Evolutionary conservation across 2,329 filamentous ascomycete species (phyloP).

Genomic region (Anisogramma anomala): DNA sequence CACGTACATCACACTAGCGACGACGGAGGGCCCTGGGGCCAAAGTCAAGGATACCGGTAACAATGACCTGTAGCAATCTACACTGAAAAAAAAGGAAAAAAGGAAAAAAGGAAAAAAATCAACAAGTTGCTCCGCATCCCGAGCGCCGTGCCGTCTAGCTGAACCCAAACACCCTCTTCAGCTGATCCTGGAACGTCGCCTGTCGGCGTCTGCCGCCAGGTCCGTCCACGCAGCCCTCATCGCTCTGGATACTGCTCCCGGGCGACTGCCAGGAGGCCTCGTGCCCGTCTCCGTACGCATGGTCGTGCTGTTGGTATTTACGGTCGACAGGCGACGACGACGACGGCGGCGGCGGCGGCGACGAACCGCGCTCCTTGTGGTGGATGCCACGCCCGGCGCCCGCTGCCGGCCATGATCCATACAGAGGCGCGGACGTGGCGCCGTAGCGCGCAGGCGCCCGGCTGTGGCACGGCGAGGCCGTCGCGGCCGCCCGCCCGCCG

Average conservation of each 20-base stretch:
- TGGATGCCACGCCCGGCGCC: background rate
- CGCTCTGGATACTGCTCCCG: background rate
- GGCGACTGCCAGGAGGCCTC: background rate
- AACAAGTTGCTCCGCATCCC: too few relatives aligned
- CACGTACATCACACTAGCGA: too few relatives aligned
- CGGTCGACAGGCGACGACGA: background rate
- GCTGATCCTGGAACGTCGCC: slow-evolving; percentile 7
- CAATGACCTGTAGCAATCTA: too few relatives aligned
- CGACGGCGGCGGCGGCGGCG: too few relatives aligned
- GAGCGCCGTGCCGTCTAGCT: background rate
- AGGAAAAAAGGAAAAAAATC: too few relatives aligned
- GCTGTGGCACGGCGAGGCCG: background rate
- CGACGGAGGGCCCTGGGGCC: too few relatives aligned
- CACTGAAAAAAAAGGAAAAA: too few relatives aligned
- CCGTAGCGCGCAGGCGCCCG: background rate
- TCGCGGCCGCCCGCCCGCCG: background rate
- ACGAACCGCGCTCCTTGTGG: background rate
- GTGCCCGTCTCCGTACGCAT: background rate
- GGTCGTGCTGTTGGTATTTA: background rate
- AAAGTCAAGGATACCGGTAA: too few relatives aligned
- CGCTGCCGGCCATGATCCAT: background rate
- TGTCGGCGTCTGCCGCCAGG: background rate
- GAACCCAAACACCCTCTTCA: slow-evolving; percentile 13
- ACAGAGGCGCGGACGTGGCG: background rate
- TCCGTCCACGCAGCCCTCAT: background rate